Evolutionary conservation across 192 early-diverging fungal genomes (phyloP).

Genomic region (Mortierella antarctica): DNA sequence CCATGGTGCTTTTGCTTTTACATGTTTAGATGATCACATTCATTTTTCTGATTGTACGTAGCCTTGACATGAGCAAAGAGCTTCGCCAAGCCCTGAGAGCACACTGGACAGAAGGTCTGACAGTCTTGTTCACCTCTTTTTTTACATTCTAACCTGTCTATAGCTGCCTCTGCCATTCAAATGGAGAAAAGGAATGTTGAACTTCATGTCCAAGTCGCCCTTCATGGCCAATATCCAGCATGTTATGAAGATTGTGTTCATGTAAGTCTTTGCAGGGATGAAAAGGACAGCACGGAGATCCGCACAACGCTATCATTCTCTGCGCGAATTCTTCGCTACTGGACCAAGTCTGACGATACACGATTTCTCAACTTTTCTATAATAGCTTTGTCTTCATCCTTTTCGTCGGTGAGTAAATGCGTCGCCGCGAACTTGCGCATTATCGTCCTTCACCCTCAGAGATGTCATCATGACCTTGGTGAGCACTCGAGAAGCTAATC

Average conservation of each 20-base stretch:
- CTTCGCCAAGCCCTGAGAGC: background rate
- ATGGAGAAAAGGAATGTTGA: constrained; percentile 60
- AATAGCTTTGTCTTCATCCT: constrained; percentile 64
- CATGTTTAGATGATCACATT: constrained; percentile 46
- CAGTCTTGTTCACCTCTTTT: constrained; percentile 1
- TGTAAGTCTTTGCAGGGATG: constrained; percentile 43
- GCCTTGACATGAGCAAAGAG: background rate
- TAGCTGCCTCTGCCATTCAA: constrained; percentile 63
- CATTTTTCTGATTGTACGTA: constrained; percentile 53
- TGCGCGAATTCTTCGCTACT: too few relatives aligned
- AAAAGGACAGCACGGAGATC: background rate
- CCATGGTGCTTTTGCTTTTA: background rate
- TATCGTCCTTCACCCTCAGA: too few relatives aligned
- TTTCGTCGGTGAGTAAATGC: constrained; percentile 58
- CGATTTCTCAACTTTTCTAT: background rate
- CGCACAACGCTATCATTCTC: too few relatives aligned
- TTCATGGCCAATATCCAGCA: constrained; percentile 53
- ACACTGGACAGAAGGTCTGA: background rate
- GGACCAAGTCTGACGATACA: too few relatives aligned
- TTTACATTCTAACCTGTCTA: background rate
- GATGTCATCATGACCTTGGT: constrained; percentile 1
- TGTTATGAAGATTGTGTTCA: constrained; percentile 61
- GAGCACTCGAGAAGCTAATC: background rate
- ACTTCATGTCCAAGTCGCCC: constrained; percentile 55
- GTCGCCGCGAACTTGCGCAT: too few relatives aligned